phyloP scores from a whole-genome alignment of 176 grass and related monocot genomes.

The Luzula sylvatica region DNA sequence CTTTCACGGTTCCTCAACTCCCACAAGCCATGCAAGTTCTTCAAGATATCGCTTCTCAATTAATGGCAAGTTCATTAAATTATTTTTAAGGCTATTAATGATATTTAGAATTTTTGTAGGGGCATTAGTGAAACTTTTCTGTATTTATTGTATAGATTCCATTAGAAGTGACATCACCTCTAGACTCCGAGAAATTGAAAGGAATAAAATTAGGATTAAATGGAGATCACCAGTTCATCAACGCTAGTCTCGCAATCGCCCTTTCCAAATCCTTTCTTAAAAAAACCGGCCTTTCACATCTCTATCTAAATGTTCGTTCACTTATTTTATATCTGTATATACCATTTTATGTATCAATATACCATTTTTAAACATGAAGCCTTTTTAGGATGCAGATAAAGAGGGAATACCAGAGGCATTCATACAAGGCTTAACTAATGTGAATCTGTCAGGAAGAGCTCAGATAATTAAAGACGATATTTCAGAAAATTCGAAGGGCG shows the following conservation, averaged over 20 bases:
- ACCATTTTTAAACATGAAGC: conserved; percentile 28
- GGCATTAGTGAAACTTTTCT: conserved; percentile 7
- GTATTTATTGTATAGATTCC: conserved; percentile 53
- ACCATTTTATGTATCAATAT: neutral
- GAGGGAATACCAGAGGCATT: conserved; percentile 55
- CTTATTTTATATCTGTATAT: conserved; percentile 15
- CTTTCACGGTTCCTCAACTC: conserved; percentile 64
- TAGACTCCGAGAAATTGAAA: conserved; percentile 54
- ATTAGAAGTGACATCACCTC: conserved; percentile 54
- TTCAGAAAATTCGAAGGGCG: conserved; percentile 14
- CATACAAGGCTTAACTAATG: conserved; percentile 35
- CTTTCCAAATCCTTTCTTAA: conserved; percentile 66
- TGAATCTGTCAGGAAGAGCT: conserved; percentile 62
- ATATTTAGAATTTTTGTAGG: no score
- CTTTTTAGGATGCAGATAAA: conserved; percentile 17
- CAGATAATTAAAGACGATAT: conserved; percentile 40
- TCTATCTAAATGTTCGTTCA: conserved; percentile 21
- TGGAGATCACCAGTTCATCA: conserved; percentile 76
- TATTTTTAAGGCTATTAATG: conserved; percentile 1
- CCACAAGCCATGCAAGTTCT: conserved; percentile 72
- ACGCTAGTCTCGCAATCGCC: conserved; percentile 85
- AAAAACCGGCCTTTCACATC: conserved; percentile 42
- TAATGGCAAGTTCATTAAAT: conserved; percentile 51
- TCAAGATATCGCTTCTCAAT: conserved; percentile 55
- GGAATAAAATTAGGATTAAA: conserved; percentile 50